Evolutionary conservation across 2,329 filamentous ascomycete genomes (phyloP).

Genomic region (Mariannaea sp.): DNA sequence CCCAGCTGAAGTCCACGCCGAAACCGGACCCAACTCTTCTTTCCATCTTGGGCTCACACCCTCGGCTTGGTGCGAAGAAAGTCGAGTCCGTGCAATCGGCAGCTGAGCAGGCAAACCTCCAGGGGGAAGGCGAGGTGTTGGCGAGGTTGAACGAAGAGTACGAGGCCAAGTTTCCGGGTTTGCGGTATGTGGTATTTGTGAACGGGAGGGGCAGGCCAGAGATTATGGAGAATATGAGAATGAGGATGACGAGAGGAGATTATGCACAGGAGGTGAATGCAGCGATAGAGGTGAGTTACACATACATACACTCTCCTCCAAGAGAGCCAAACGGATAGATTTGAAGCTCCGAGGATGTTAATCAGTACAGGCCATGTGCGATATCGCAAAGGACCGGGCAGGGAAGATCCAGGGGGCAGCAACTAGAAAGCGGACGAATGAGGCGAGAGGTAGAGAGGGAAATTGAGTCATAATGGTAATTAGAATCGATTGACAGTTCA

Average conservation of each 20-base stretch:
- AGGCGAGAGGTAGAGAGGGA: too few species aligned
- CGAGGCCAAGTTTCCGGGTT: conserved; percentile 77
- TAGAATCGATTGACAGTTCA: neutral
- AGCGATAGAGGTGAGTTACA: conserved; percentile 68
- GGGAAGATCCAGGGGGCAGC: conserved; percentile 25
- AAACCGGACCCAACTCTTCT: conserved; percentile 57
- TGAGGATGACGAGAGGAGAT: conserved; percentile 71
- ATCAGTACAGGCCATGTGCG: conserved; percentile 76
- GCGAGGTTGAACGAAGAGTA: conserved; percentile 74
- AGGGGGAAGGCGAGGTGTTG: conserved; percentile 65
- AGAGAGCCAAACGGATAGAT: neutral
- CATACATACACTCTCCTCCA: too few species aligned
- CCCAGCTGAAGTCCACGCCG: too few species aligned
- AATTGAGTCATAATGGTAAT: too few species aligned
- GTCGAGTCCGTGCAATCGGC: conserved; percentile 80
- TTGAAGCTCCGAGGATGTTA: conserved; percentile 19
- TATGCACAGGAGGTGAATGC: conserved; percentile 70
- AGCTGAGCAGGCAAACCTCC: conserved; percentile 81
- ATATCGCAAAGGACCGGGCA: conserved; percentile 83
- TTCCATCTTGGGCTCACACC: conserved; percentile 78
- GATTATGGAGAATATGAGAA: conserved; percentile 82
- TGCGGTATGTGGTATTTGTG: conserved; percentile 91
- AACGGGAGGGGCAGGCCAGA: conserved; percentile 74
- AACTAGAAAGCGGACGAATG: neutral
- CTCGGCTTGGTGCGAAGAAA: conserved; percentile 79